These are phyloP conservation scores for Coniophora puteana DNA, from an alignment of 1,284 basidiomycete species.

Conservation along the genomic window DNA sequence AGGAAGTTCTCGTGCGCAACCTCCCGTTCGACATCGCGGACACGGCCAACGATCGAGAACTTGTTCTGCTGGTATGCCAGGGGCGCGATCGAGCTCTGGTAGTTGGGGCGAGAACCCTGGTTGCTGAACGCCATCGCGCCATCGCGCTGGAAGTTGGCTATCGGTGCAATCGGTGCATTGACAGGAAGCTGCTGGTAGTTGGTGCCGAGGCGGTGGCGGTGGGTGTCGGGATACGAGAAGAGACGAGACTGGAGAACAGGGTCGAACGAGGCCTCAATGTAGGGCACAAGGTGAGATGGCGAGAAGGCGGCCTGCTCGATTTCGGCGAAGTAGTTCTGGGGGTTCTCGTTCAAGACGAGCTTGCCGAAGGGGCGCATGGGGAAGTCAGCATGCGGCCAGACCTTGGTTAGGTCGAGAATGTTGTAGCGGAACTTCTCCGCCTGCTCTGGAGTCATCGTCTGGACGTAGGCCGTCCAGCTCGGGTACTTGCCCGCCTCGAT, in stretches of 20 bases:
- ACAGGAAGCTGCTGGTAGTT: constrained; percentile 92
- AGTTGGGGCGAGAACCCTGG: constrained; percentile 84
- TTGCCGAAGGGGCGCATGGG: constrained; percentile 87
- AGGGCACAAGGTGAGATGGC: constrained; percentile 83
- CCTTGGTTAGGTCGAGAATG: constrained; percentile 87
- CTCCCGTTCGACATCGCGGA: constrained; percentile 33
- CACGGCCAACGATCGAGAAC: constrained; percentile 34
- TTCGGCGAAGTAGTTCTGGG: constrained; percentile 84
- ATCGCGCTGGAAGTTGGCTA: constrained; percentile 87
- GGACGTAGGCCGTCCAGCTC: constrained; percentile 77
- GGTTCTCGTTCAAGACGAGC: constrained; percentile 84
- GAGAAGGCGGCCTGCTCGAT: constrained; percentile 85
- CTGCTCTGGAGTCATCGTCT: constrained; percentile 88
- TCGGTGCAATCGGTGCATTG: constrained; percentile 71
- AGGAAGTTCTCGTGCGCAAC: constrained; percentile 73
- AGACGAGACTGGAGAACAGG: constrained; percentile 91
- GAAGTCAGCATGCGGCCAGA: constrained; percentile 83
- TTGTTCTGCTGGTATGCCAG: constrained; percentile 45
- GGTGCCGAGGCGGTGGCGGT: constrained; percentile 80
- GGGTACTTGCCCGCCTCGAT: constrained; percentile 81
- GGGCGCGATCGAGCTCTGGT: constrained; percentile 72
- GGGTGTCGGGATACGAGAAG: constrained; percentile 95
- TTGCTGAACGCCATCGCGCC: constrained; percentile 67
- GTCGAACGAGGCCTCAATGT: constrained; percentile 86
- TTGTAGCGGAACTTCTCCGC: constrained; percentile 91